Percentiles rank a stretch among this genome's conserved stretches.
Conservation (phyloP, 257 asterid species). For the Solanum phureja region DNA sequence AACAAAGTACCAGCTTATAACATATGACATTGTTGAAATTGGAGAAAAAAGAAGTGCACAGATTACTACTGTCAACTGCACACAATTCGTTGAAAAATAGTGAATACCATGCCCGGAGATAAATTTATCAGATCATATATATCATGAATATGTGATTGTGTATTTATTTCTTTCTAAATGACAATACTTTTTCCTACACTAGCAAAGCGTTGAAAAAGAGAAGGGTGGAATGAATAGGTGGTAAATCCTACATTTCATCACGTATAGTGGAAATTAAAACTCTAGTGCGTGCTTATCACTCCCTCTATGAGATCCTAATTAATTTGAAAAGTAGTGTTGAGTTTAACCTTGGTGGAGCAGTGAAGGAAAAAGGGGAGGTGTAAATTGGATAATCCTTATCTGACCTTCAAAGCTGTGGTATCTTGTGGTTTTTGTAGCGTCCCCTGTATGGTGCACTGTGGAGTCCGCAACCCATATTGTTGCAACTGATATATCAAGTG, state of each 20-base stretch:
- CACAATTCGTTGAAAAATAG: background rate
- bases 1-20: background rate
- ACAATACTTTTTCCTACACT: background rate
- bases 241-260: background rate
- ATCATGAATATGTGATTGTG: background rate
- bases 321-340: background rate
- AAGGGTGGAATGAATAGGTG: background rate
- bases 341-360: background rate
- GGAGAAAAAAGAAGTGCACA: background rate
- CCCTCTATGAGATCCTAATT: background rate
- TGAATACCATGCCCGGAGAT: background rate
- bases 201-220: background rate
- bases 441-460: conserved; percentile 78
- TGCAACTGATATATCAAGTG: conserved; percentile 36
- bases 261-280: background rate
- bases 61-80: background rate
- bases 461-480: conserved; percentile 64
- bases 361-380: background rate
- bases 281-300: background rate
- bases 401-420: conserved; percentile 41
- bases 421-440: conserved; percentile 54
- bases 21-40: background rate
- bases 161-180: background rate
- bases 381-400: background rate
- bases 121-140: background rate